A percentile compares a stretch with the other conserved stretches of the same genome.
Evolutionary conservation across 352 stramenopile species (phyloP).

Genomic region (Phytophthora sansomeana): DNA sequence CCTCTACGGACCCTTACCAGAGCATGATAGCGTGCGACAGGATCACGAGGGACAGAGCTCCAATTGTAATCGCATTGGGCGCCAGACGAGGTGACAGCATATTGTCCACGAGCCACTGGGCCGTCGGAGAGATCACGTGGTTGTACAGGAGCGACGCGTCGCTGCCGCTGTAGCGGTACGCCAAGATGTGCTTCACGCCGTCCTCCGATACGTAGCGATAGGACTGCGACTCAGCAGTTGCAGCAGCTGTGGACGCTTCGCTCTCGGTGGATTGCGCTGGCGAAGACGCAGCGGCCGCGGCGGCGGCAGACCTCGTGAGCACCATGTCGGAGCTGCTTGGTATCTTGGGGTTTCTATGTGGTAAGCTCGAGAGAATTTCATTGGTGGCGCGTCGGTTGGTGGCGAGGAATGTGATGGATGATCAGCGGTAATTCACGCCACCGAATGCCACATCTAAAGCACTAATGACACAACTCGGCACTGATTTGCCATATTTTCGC

Average conservation of each 20-base stretch:
- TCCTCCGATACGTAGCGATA: conserved; percentile 81
- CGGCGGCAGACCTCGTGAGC: conserved; percentile 33
- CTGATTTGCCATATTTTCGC: neutral
- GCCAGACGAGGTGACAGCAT: conserved; percentile 75
- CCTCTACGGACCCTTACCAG: conserved; percentile 41
- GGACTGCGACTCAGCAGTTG: conserved; percentile 11
- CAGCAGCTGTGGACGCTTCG: conserved; percentile 9
- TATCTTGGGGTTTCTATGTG: conserved; percentile 22
- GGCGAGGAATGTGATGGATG: conserved; percentile 28
- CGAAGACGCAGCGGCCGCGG: conserved; percentile 6
- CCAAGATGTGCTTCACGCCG: conserved; percentile 69
- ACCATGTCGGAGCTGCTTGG: conserved; percentile 21
- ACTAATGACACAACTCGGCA: neutral
- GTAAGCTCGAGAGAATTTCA: conserved; percentile 2
- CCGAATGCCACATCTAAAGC: neutral
- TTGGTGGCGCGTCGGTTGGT: conserved; percentile 14
- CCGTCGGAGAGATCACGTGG: conserved; percentile 76
- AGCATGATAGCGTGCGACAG: conserved; percentile 80
- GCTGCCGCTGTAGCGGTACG: conserved; percentile 89
- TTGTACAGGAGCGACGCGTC: conserved; percentile 88
- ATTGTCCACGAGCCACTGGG: conserved; percentile 79
- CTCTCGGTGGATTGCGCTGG: neutral
- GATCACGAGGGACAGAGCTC: conserved; percentile 73
- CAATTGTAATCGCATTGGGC: conserved; percentile 88
- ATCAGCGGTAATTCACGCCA: conserved; percentile 9